These are phyloP conservation scores for Crithidia thermophila DNA, from an alignment of 208 protist genomes.

Conservation along the genomic window DNA sequence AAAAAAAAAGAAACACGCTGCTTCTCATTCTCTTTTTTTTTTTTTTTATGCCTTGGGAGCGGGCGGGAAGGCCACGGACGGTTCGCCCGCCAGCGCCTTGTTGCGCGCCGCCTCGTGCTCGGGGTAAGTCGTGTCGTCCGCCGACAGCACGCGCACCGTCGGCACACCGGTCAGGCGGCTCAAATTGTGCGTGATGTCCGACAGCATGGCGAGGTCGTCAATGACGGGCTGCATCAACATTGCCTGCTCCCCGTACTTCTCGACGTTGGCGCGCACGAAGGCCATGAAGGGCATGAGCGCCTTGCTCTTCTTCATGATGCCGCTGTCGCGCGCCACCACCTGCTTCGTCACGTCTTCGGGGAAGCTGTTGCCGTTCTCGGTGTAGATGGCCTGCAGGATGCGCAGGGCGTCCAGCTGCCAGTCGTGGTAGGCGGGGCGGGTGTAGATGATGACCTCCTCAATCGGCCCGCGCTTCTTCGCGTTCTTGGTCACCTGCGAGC, in stretches of 20 bases:
- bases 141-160: constrained; percentile 46
- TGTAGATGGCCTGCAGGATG: constrained; percentile 65
- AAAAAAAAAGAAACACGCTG: neutral
- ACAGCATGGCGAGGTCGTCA: constrained; percentile 69
- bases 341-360: constrained; percentile 74
- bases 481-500: constrained; percentile 75
- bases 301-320: constrained; percentile 74
- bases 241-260: constrained; percentile 82
- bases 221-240: constrained; percentile 65
- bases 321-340: constrained; percentile 19
- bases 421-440: constrained; percentile 48
- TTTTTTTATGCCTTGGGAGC: constrained; percentile 19
- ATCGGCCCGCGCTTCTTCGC: constrained; percentile 81
- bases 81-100: constrained; percentile 80
- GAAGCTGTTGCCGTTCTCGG: constrained; percentile 51
- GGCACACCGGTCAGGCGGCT: constrained; percentile 69
- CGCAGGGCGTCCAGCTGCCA: constrained; percentile 87
- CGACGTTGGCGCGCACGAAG: constrained; percentile 78
- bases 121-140: constrained; percentile 57
- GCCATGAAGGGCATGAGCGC: constrained; percentile 91
- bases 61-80: constrained; percentile 59
- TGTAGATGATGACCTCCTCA: constrained; percentile 79
- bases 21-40: neutral
- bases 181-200: constrained; percentile 52
- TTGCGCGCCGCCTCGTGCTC: constrained; percentile 72